A percentile compares a stretch with the other conserved stretches of the same genome.
phyloP scores from a whole-genome alignment of 2,329 filamentous ascomycete species.

The Gyromitra esculenta region DNA sequence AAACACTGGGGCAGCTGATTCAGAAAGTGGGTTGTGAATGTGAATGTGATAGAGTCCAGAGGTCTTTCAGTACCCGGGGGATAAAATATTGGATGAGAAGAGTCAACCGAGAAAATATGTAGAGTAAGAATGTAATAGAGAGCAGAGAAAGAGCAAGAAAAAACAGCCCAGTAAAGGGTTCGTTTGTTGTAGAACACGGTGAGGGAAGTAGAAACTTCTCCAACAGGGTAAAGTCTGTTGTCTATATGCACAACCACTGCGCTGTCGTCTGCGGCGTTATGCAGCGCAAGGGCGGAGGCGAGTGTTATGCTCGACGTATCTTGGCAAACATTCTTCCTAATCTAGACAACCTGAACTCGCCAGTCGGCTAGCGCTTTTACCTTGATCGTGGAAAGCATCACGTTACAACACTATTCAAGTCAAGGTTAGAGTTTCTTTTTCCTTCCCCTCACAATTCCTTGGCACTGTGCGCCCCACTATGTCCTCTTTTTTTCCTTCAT shows the following conservation, averaged over 20 bases:
- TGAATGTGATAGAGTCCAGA: conserved; percentile 12
- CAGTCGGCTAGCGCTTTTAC: conserved; percentile 13
- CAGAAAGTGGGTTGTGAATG: conserved; percentile 37
- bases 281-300: conserved; percentile 47
- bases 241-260: conserved; percentile 46
- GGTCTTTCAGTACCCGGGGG: conserved; percentile 4
- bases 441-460: conserved; percentile 31
- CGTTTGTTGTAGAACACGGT: conserved; percentile 62
- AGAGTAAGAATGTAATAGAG: background rate
- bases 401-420: conserved; percentile 10
- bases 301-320: conserved; percentile 63
- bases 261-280: conserved; percentile 57
- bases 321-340: conserved; percentile 56
- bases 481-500: conserved; percentile 63
- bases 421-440: conserved; percentile 11
- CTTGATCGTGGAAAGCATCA: background rate
- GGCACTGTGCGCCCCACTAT: conserved; percentile 59
- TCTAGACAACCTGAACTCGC: conserved; percentile 1
- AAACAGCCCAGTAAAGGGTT: conserved; percentile 39
- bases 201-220: conserved; percentile 68
- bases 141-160: conserved; percentile 16
- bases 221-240: conserved; percentile 41
- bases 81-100: conserved; percentile 14
- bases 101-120: background rate
- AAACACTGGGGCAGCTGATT: conserved; percentile 40